Conservation (phyloP, 2,329 filamentous ascomycete species). For the Laburnicola sp. region DNA sequence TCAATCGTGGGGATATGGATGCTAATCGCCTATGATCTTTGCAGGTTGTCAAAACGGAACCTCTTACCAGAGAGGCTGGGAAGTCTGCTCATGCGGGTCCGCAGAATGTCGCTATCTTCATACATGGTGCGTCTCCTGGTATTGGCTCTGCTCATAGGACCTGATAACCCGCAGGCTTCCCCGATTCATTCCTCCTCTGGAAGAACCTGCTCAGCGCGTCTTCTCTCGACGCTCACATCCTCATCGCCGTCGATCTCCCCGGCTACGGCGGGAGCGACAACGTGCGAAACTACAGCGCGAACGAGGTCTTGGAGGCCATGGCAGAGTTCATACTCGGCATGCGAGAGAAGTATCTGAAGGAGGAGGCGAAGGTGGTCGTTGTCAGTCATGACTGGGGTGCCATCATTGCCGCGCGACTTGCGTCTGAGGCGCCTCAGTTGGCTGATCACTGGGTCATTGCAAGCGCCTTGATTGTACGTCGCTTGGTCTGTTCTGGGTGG, state of each 20-base stretch:
- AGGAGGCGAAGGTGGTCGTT: constrained; percentile 46
- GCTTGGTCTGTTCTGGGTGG: neutral
- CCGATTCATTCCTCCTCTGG: constrained; percentile 62
- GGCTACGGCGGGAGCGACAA: constrained; percentile 62
- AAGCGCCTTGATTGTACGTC: constrained; percentile 57
- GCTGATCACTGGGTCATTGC: constrained; percentile 60
- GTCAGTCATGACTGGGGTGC: constrained; percentile 61
- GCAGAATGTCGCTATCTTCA: constrained; percentile 54
- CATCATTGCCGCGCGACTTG: constrained; percentile 57
- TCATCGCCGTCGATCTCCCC: constrained; percentile 61
- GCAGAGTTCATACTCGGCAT: constrained; percentile 58
- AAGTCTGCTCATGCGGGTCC: constrained; percentile 16
- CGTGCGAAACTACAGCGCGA: constrained; percentile 54
- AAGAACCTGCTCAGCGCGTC: constrained; percentile 51
- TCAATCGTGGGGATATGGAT: neutral
- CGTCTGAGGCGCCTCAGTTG: constrained; percentile 60
- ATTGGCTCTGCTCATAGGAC: neutral
- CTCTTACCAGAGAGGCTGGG: neutral
- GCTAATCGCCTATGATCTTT: neutral
- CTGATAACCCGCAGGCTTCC: constrained; percentile 50
- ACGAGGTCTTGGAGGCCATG: constrained; percentile 57
- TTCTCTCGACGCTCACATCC: constrained; percentile 45
- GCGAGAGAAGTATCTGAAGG: constrained; percentile 48
- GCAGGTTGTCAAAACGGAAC: neutral
- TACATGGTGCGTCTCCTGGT: constrained; percentile 50